Evolutionary conservation across 2,329 filamentous ascomycete genomes (phyloP).

Genomic region (Diaporthe australafricana): DNA sequence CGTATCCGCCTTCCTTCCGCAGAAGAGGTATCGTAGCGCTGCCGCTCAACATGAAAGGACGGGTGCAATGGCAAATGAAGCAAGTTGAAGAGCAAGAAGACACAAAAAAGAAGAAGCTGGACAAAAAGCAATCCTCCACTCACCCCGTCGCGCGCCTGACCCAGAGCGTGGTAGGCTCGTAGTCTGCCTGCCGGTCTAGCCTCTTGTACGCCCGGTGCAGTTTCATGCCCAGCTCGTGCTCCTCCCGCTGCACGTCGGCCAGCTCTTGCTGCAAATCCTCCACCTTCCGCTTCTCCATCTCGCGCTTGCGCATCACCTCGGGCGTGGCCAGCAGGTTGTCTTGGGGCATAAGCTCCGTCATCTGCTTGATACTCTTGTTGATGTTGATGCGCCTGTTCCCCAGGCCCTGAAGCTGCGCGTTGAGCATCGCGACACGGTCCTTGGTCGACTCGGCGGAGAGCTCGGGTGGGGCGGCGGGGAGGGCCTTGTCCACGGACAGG

Average conservation of each 20-base stretch:
- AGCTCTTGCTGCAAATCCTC: conserved; percentile 74
- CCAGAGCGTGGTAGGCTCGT: conserved; percentile 79
- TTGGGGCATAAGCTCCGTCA: conserved; percentile 81
- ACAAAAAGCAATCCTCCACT: conserved; percentile 18
- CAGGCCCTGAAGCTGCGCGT: conserved; percentile 74
- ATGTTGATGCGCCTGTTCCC: conserved; percentile 78
- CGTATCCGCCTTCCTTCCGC: conserved; percentile 9
- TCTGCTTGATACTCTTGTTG: conserved; percentile 77
- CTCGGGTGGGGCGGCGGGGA: conserved; percentile 73
- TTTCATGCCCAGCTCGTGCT: conserved; percentile 82
- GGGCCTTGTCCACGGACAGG: conserved; percentile 62
- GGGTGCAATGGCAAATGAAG: background rate
- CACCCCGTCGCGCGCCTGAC: conserved; percentile 77
- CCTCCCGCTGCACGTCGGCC: conserved; percentile 78
- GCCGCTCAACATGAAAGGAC: background rate
- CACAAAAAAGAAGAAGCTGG: background rate
- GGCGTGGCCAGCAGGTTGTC: conserved; percentile 76
- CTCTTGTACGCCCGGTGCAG: conserved; percentile 81
- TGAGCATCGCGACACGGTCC: conserved; percentile 75
- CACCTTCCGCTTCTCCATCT: conserved; percentile 73
- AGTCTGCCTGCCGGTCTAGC: conserved; percentile 73
- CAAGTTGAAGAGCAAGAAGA: background rate
- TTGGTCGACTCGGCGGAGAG: conserved; percentile 57
- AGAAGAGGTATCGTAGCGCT: conserved; percentile 16
- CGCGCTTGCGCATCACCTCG: conserved; percentile 68